phyloP scores from a whole-genome alignment of 306 rosid genomes.

The Castanopsis chinensis region DNA sequence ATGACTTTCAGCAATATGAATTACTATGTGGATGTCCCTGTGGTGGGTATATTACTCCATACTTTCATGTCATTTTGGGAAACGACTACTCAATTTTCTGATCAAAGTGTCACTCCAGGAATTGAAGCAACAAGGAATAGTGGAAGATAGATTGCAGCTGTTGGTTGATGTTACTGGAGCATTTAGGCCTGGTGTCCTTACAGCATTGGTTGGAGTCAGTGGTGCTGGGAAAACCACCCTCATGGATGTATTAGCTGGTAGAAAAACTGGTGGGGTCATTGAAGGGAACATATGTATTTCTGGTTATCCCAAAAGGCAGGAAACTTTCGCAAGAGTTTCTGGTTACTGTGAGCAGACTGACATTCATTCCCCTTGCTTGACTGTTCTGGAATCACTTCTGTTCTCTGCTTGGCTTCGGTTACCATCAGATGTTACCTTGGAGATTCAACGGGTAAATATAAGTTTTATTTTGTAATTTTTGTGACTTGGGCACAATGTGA shows the following conservation, averaged over 20 bases:
- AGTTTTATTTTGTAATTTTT: conserved; percentile 8
- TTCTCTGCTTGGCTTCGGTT: conserved; percentile 97
- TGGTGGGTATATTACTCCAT: conserved; percentile 50
- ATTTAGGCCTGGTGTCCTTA: conserved; percentile 88
- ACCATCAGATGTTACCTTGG: conserved; percentile 75
- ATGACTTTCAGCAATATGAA: conserved; percentile 93
- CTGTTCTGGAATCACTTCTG: conserved; percentile 80
- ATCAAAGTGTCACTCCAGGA: conserved; percentile 63
- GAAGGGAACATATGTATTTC: conserved; percentile 78
- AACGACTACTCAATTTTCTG: conserved; percentile 27
- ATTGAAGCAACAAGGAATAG: conserved; percentile 87
- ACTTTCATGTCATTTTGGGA: conserved; percentile 1
- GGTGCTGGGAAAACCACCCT: conserved; percentile 99
- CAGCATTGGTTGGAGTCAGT: conserved; percentile 95
- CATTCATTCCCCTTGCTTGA: conserved; percentile 92
- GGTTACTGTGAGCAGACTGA: conserved; percentile 98
- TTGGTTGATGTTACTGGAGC: conserved; percentile 83
- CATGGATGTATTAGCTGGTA: conserved; percentile 96
- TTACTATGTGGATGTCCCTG: conserved; percentile 89
- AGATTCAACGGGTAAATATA: conserved; percentile 66
- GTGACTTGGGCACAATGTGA: conserved; percentile 3
- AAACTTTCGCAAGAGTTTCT: conserved; percentile 91
- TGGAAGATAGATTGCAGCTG: conserved; percentile 77
- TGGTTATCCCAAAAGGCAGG: conserved; percentile 90
- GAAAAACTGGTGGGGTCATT: conserved; percentile 87